A percentile compares a stretch with the other conserved stretches of the same genome.
Evolutionary conservation across 192 early-diverging fungal species (phyloP).

Genomic region (Backusella parvicylindrica): DNA sequence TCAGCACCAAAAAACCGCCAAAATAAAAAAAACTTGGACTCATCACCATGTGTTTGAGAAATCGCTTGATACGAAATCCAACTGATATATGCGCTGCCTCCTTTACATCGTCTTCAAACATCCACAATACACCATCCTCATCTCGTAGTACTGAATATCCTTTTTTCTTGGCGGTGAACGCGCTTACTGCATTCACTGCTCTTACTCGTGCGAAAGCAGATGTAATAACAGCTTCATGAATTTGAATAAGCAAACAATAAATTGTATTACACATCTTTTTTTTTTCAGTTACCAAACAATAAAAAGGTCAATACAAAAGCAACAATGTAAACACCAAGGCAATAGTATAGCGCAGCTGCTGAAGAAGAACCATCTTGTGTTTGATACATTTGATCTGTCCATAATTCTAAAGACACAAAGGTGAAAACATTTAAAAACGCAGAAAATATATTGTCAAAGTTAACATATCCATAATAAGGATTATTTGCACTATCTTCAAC

Average conservation of each 20-base stretch:
- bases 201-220: slow-evolving; percentile 52
- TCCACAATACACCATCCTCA: slow-evolving; percentile 6
- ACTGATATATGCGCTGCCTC: neutral
- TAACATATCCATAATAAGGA: slow-evolving; percentile 32
- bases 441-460: slow-evolving; percentile 47
- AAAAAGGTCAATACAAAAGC: slow-evolving; percentile 51
- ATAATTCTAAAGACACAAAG: slow-evolving; percentile 41
- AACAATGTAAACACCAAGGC: slow-evolving; percentile 45
- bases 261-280: neutral
- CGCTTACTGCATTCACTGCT: slow-evolving; percentile 40
- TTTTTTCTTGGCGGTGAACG: slow-evolving; percentile 43
- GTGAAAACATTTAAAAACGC: slow-evolving; percentile 49
- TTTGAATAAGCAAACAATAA: neutral
- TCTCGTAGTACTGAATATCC: slow-evolving; percentile 6
- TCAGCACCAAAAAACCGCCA: slow-evolving; percentile 36
- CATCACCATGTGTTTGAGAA: slow-evolving; percentile 13
- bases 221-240: slow-evolving; percentile 48
- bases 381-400: slow-evolving; percentile 54
- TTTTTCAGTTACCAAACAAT: slow-evolving; percentile 28
- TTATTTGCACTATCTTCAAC: slow-evolving; percentile 24
- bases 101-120: slow-evolving; percentile 8
- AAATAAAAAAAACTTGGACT: slow-evolving; percentile 26
- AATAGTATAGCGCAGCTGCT: slow-evolving; percentile 43
- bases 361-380: slow-evolving; percentile 47
- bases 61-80: neutral